Conservation (phyloP, 2,329 filamentous ascomycete species). For the Fonsecaea erecta region DNA sequence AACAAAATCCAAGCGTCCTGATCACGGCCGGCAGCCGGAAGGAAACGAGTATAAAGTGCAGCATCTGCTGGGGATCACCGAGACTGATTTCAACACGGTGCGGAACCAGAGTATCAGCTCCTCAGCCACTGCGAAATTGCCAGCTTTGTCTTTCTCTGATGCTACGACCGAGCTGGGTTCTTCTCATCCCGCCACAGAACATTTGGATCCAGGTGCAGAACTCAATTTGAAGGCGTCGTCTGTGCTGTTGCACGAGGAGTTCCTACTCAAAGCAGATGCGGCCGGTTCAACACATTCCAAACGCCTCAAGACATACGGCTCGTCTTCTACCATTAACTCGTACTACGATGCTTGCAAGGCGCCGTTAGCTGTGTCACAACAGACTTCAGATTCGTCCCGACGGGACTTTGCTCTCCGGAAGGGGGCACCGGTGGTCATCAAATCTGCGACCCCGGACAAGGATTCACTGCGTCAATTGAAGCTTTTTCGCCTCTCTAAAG, state of each 20-base stretch:
- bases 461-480: conserved; percentile 30
- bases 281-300: conserved; percentile 7
- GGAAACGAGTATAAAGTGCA: conserved; percentile 33
- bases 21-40: conserved; percentile 22
- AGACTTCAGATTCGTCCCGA: conserved; percentile 50
- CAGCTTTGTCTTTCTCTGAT: conserved; percentile 34
- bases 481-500: conserved; percentile 29
- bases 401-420: conserved; percentile 47
- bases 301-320: conserved; percentile 36
- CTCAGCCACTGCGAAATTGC: conserved; percentile 29
- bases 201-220: conserved; percentile 8
- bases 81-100: conserved; percentile 29
- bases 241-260: conserved; percentile 32
- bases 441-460: conserved; percentile 33
- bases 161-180: conserved; percentile 37
- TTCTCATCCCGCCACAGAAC: conserved; percentile 22
- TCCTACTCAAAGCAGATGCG: conserved; percentile 17
- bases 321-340: conserved; percentile 53
- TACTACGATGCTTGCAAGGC: conserved; percentile 53
- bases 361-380: conserved; percentile 48
- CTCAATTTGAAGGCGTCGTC: conserved; percentile 33
- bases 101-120: conserved; percentile 37
- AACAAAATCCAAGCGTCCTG: conserved; percentile 21
- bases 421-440: conserved; percentile 42
- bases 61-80: conserved; percentile 36